A percentile compares a stretch with the other conserved stretches of the same genome.
These are phyloP conservation scores for Pelargonium australe DNA, from an alignment of 441 rosid genomes.

Conservation along the genomic window DNA sequence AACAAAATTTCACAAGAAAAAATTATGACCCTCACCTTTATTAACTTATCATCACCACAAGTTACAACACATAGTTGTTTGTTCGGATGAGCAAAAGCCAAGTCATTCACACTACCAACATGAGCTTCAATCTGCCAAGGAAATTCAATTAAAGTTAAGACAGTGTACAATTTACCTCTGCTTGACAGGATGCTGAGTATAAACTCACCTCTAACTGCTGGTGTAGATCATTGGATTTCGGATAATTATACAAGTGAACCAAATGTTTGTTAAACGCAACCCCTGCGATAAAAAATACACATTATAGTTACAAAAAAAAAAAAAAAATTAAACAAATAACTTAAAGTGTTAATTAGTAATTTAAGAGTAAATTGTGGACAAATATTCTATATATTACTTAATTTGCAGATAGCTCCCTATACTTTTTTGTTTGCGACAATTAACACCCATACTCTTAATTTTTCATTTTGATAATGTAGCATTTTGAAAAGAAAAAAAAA, in stretches of 20 bases:
- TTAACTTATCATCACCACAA: slow-evolving; percentile 85
- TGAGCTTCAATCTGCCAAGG: slow-evolving; percentile 82
- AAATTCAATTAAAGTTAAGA: slow-evolving; percentile 23
- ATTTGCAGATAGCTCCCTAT: too few relatives aligned
- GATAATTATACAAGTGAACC: slow-evolving; percentile 56
- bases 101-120: slow-evolving; percentile 77
- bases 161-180: slow-evolving; percentile 14
- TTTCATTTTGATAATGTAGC: too few relatives aligned
- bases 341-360: neutral
- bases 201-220: slow-evolving; percentile 63
- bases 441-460: too few relatives aligned
- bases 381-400: too few relatives aligned
- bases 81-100: slow-evolving; percentile 84
- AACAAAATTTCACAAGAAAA: slow-evolving; percentile 11
- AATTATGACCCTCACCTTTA: slow-evolving; percentile 47
- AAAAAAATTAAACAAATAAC: neutral
- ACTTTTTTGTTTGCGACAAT: too few relatives aligned
- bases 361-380: too few relatives aligned
- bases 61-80: slow-evolving; percentile 75
- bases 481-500: too few relatives aligned
- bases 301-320: slow-evolving; percentile 19
- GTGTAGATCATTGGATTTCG: slow-evolving; percentile 56
- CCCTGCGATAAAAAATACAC: slow-evolving; percentile 40
- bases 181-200: slow-evolving; percentile 10
- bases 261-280: slow-evolving; percentile 70